phyloP scores from a whole-genome alignment of 441 rosid species.

The Adansonia gregorii region DNA sequence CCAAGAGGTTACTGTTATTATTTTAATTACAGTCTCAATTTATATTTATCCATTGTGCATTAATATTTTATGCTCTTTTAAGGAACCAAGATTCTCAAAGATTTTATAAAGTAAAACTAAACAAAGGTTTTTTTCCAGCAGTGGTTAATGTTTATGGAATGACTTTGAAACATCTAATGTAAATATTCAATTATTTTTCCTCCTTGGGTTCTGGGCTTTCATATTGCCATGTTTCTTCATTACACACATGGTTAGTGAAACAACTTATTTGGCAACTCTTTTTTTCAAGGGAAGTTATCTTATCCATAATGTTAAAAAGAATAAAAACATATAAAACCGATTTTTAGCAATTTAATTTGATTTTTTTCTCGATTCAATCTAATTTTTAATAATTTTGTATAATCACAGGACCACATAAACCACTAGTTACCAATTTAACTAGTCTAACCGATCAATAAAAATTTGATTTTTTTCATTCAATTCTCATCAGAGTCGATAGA shows the following conservation, averaged over 20 bases:
- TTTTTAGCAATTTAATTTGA: too few relatives aligned
- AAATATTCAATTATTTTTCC: slow-evolving; percentile 25
- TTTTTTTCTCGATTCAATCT: too few relatives aligned
- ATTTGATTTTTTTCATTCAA: too few relatives aligned
- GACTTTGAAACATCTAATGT: slow-evolving; percentile 19
- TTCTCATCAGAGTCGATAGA: too few relatives aligned
- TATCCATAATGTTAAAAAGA: too few relatives aligned
- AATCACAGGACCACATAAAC: too few relatives aligned
- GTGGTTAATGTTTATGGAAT: slow-evolving; percentile 28
- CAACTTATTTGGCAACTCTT: background rate
- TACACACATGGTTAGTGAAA: slow-evolving; percentile 32
- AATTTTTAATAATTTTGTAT: too few relatives aligned
- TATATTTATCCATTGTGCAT: background rate
- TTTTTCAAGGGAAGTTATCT: background rate
- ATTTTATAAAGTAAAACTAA: slow-evolving; percentile 25
- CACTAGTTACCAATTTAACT: too few relatives aligned
- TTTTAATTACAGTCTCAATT: background rate
- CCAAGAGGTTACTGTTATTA: background rate
- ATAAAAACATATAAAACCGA: too few relatives aligned
- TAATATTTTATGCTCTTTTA: background rate
- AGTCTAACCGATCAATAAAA: too few relatives aligned
- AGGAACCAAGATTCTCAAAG: slow-evolving; percentile 21
- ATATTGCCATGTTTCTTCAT: slow-evolving; percentile 48
- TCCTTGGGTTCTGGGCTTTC: slow-evolving; percentile 46
- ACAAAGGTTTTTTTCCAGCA: slow-evolving; percentile 25